Evolutionary conservation across 331 rosid genomes (phyloP).

Genomic region (Rosa hybrid): DNA sequence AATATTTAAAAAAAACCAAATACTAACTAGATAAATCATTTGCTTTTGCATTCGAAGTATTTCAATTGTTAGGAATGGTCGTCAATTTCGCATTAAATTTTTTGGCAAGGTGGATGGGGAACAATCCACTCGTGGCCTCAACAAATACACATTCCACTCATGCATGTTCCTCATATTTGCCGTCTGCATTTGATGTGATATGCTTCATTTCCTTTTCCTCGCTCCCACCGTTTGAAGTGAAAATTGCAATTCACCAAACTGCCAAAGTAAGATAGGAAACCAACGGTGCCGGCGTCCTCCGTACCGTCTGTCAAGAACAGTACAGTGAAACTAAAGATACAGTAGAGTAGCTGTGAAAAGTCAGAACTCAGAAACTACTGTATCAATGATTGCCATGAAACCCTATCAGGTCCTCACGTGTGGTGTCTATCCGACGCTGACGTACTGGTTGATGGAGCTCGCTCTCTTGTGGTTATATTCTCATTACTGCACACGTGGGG

Average conservation of each 20-base stretch:
- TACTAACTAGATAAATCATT: background rate
- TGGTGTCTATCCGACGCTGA: constrained; percentile 20
- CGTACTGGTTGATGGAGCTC: background rate
- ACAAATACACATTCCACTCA: constrained; percentile 13
- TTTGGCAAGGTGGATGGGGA: constrained; percentile 29
- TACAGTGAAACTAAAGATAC: background rate
- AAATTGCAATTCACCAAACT: background rate
- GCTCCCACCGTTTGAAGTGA: background rate
- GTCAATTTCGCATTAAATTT: constrained; percentile 26
- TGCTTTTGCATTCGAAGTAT: background rate
- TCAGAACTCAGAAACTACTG: background rate
- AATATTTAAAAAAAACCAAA: background rate
- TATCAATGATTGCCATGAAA: constrained; percentile 8
- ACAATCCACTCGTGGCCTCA: constrained; percentile 44
- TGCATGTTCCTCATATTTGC: constrained; percentile 10
- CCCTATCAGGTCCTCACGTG: constrained; percentile 38
- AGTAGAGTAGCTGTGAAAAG: background rate
- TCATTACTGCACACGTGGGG: constrained; percentile 26
- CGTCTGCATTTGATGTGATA: constrained; percentile 5
- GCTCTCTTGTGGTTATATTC: background rate
- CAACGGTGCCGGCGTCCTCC: background rate
- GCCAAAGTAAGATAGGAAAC: background rate
- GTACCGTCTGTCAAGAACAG: background rate
- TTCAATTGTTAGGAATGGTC: background rate
- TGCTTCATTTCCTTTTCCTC: background rate